Percentiles rank a stretch among this genome's conserved stretches.
phyloP scores from a whole-genome alignment of 352 stramenopile genomes.

The Globisporangium cederbergense region DNA sequence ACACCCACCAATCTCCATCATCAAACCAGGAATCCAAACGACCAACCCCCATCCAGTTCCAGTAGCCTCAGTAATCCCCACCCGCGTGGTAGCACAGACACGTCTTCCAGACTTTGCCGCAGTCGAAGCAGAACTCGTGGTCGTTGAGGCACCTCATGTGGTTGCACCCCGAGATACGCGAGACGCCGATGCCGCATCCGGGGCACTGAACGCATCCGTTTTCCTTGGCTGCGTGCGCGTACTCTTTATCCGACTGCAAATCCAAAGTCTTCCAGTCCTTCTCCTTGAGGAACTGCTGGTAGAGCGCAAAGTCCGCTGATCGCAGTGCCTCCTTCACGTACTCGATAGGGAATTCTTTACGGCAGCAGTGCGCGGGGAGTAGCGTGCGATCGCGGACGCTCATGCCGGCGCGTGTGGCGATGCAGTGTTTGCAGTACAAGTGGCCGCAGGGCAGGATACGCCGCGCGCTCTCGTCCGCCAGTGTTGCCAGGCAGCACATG shows the following conservation, averaged over 20 bases:
- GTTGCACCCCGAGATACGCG: constrained; percentile 49
- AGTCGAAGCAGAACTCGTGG: constrained; percentile 68
- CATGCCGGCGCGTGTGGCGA: constrained; percentile 55
- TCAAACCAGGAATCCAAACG: background rate
- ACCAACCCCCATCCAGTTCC: background rate
- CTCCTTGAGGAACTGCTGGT: constrained; percentile 14
- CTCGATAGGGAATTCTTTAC: constrained; percentile 14
- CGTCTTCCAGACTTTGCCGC: constrained; percentile 25
- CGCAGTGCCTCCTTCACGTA: constrained; percentile 12
- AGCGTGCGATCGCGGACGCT: constrained; percentile 43
- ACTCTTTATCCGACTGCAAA: constrained; percentile 60
- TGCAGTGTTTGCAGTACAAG: constrained; percentile 57
- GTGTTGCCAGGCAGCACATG: constrained; percentile 9
- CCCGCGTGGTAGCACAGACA: constrained; percentile 10
- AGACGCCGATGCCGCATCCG: constrained; percentile 62
- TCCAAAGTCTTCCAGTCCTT: constrained; percentile 22
- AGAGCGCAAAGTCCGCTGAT: constrained; percentile 5
- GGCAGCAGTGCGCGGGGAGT: constrained; percentile 20
- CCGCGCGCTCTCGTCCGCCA: background rate
- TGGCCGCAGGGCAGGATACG: constrained; percentile 43
- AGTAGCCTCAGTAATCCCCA: background rate
- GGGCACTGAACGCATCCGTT: constrained; percentile 53
- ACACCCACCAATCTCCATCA: background rate
- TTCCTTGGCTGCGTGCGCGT: constrained; percentile 31
- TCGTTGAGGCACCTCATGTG: constrained; percentile 49